Evolutionary conservation across 352 stramenopile genomes (phyloP), one percentile per base, ranked within the genome.

Genomic region (Phytophthora vignae): DNA sequence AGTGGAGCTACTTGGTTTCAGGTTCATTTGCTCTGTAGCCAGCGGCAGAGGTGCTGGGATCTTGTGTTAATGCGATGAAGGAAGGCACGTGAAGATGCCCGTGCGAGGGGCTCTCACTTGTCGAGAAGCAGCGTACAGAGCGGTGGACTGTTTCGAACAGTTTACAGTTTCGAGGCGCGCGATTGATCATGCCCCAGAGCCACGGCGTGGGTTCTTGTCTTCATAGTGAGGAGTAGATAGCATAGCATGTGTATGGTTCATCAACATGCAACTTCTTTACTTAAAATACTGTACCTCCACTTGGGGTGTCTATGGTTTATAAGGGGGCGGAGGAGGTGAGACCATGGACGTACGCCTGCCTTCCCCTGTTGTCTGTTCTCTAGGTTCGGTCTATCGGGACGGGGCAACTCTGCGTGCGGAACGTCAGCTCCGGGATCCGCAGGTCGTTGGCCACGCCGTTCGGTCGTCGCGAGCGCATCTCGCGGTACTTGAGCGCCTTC

Each of bases 401-500:
- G 10, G 71, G 71, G 36, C 60, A 77, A 42, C 71, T 77, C 60
- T 68, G 55, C 56, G 61, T 62, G 64, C 71, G 65, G 55, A 64
- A 7, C 25, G 50, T 19, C 65, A 64, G 60, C 15, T 57, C 52
- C 6, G 10, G 15, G n/a, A 2, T 42, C 19, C 5, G 19, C 48
- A 49, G 52, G 14, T 48, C 40, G 36, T 15, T 44, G 14, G 40
- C 40, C 29, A 8, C 8, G 3, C n/a, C 10, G 33, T 71, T 67
- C 17, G 71, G 71, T 69, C 67, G 53, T 38, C 55, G 61, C 1
- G 72, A 55, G 14, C 72, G 67, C 67, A 65, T 79, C 55, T 76
- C 55, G 10, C 72, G 72, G 55, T 79, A 79, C 62, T 68, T 71
- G 55, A 79, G 61, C n/a, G 72, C 72, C 27, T 76, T 79, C 55